A percentile compares a stretch with the other conserved stretches of the same genome.
phyloP scores from a whole-genome alignment of 2,329 filamentous ascomycete species.

The Phaeosphaeria sp. region DNA sequence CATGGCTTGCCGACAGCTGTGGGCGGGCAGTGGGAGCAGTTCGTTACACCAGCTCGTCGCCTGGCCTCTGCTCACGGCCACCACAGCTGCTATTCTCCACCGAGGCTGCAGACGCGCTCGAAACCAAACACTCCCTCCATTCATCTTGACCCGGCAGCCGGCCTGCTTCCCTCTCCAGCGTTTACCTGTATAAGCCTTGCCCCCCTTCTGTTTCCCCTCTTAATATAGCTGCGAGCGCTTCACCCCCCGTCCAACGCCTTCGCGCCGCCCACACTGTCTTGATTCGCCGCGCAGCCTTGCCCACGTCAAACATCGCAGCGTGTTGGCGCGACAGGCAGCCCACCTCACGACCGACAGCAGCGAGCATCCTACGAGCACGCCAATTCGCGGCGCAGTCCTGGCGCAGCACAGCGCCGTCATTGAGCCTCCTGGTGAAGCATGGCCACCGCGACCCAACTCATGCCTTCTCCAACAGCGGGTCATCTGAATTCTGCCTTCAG shows the following conservation, averaged over 20 bases:
- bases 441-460: constrained; percentile 52
- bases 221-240: constrained; percentile 19
- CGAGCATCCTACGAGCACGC: constrained; percentile 6
- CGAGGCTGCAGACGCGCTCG: constrained; percentile 16
- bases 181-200: constrained; percentile 16
- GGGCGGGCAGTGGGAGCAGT: constrained; percentile 13
- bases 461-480: constrained; percentile 50
- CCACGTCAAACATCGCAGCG: constrained; percentile 4
- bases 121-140: constrained; percentile 23
- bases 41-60: constrained; percentile 15
- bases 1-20: constrained; percentile 15
- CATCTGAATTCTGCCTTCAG: constrained; percentile 55
- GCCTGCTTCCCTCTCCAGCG: constrained; percentile 19
- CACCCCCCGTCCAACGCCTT: constrained; percentile 26
- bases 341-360: constrained; percentile 14
- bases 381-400: constrained; percentile 12
- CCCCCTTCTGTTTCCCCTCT: constrained; percentile 7
- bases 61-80: constrained; percentile 2
- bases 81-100: constrained; percentile 7
- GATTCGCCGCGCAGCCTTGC: constrained; percentile 36
- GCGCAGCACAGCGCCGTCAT: constrained; percentile 34
- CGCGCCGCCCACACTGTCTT: constrained; percentile 26
- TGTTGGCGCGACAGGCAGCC: constrained; percentile 13
- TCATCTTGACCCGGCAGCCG: constrained; percentile 27
- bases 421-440: constrained; percentile 35